Conservation (phyloP, 2,329 filamentous ascomycete genomes). For the Monilinia vaccinii-corymbosi region DNA sequence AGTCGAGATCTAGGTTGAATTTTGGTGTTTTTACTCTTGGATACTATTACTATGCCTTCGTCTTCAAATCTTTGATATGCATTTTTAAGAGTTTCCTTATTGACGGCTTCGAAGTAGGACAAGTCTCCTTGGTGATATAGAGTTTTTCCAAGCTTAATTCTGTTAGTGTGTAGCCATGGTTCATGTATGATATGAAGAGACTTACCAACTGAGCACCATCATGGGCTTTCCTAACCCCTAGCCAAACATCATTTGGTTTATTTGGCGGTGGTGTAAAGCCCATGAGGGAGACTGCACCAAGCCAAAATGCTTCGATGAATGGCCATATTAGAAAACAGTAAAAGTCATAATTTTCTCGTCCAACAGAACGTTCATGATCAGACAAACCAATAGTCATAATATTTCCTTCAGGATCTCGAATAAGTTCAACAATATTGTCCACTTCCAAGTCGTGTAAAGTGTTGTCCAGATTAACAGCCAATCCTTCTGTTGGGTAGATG, state of each 20-base stretch:
- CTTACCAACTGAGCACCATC: conserved; percentile 71
- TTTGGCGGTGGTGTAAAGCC: conserved; percentile 66
- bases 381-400: conserved; percentile 66
- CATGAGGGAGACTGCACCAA: conserved; percentile 80
- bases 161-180: conserved; percentile 17
- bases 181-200: conserved; percentile 10
- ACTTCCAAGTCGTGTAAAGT: conserved; percentile 69
- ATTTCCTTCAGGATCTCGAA: conserved; percentile 44
- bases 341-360: conserved; percentile 94
- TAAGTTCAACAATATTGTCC: conserved; percentile 67
- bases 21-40: conserved; percentile 57
- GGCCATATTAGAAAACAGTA: conserved; percentile 99
- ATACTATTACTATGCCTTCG: conserved; percentile 74
- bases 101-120: conserved; percentile 95
- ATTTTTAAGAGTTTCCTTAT: conserved; percentile 96
- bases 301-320: conserved; percentile 90
- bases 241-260: conserved; percentile 54
- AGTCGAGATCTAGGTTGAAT: conserved; percentile 56
- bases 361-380: conserved; percentile 63
- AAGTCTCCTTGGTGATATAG: conserved; percentile 96
- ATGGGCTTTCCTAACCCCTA: conserved; percentile 69
- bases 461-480: conserved; percentile 70
- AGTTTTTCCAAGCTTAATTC: conserved; percentile 72
- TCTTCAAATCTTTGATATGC: conserved; percentile 81
- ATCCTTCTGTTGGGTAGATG: conserved; percentile 84